Conservation (phyloP, 2,329 filamentous ascomycete genomes). For the Byssothecium circinans region DNA sequence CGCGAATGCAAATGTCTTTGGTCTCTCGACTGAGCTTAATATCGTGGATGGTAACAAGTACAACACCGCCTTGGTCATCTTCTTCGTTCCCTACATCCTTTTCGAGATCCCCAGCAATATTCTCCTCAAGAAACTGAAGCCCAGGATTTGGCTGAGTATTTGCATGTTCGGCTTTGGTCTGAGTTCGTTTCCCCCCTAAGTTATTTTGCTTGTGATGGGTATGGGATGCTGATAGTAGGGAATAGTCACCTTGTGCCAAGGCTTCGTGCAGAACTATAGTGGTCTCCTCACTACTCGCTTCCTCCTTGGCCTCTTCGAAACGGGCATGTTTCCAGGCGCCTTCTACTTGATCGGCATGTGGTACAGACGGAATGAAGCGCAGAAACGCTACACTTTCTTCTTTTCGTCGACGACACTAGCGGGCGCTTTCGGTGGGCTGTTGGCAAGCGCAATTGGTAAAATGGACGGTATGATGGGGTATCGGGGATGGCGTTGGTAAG, state of each 20-base stretch:
- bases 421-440: conserved; percentile 81
- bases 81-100: conserved; percentile 58
- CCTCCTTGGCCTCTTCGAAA: conserved; percentile 69
- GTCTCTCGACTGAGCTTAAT: conserved; percentile 50
- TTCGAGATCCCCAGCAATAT: conserved; percentile 58
- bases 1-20: conserved; percentile 56
- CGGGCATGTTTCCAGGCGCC: conserved; percentile 56
- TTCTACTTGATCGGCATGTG: conserved; percentile 82
- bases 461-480: conserved; percentile 74
- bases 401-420: conserved; percentile 80
- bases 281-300: conserved; percentile 77
- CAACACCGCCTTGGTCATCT: conserved; percentile 57
- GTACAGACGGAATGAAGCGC: conserved; percentile 85
- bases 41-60: conserved; percentile 49
- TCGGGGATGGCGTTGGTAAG: conserved; percentile 36
- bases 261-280: conserved; percentile 74
- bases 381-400: conserved; percentile 92
- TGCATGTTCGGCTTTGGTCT: conserved; percentile 88
- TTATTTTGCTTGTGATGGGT: not conserved
- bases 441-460: conserved; percentile 86
- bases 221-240: not conserved
- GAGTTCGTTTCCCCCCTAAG: conserved; percentile 9
- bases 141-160: conserved; percentile 62
- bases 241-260: conserved; percentile 69
- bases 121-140: conserved; percentile 55